phyloP scores from a whole-genome alignment of 257 asterid species.

The Oldenlandia corymbosa region DNA sequence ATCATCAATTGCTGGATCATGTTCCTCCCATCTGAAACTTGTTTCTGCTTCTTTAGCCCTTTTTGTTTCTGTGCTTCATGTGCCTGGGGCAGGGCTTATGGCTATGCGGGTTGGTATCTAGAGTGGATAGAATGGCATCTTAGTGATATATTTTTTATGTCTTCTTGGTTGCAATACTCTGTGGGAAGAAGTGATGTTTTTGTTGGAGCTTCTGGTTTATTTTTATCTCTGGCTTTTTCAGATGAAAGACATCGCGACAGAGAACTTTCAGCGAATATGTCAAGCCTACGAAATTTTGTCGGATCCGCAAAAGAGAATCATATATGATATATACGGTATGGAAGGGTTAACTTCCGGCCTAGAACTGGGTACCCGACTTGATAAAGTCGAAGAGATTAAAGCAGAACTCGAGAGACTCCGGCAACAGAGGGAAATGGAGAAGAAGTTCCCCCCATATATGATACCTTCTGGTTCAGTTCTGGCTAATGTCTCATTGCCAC shows the following conservation, averaged over 20 bases:
- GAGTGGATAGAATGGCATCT: neutral
- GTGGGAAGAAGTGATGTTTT: neutral
- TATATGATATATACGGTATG: conserved; percentile 96
- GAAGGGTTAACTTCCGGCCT: conserved; percentile 89
- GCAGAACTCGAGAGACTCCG: conserved; percentile 87
- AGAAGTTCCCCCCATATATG: conserved; percentile 51
- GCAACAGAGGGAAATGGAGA: conserved; percentile 66
- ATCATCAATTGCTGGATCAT: no score
- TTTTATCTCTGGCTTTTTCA: conserved; percentile 22
- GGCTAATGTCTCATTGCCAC: conserved; percentile 79
- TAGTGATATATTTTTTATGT: neutral
- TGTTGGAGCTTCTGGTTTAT: neutral
- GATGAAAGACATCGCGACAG: conserved; percentile 97
- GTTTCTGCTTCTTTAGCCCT: no score
- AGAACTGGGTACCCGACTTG: conserved; percentile 83
- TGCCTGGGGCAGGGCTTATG: neutral
- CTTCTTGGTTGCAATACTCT: neutral
- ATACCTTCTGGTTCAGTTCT: conserved; percentile 74
- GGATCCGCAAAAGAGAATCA: conserved; percentile 65
- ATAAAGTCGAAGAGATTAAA: conserved; percentile 76
- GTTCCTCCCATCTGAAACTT: neutral
- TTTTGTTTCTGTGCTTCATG: no score
- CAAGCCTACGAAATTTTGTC: conserved; percentile 93
- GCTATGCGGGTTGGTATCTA: neutral
- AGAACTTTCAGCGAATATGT: conserved; percentile 92